Evolutionary conservation across 2,329 filamentous ascomycete genomes (phyloP).

Genomic region (Colletotrichum melonis): DNA sequence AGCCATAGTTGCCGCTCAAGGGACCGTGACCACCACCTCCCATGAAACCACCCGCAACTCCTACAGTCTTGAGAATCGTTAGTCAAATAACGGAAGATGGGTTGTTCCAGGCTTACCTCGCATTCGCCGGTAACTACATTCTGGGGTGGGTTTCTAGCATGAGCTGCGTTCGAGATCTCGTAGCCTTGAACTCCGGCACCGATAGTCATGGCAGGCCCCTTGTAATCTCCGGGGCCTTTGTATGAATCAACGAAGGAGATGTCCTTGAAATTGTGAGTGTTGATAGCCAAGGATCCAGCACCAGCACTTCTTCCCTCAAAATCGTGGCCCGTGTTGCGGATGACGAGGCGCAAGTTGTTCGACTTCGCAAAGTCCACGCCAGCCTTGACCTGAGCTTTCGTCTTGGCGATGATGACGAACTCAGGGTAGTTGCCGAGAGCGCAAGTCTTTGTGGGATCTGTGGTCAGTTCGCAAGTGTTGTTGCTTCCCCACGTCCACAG

Average conservation of each 20-base stretch:
- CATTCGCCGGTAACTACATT: slow-evolving; percentile 66
- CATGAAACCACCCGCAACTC: slow-evolving; percentile 69
- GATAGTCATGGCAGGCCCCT: slow-evolving; percentile 62
- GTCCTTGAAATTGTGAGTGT: slow-evolving; percentile 66
- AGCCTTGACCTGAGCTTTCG: slow-evolving; percentile 41
- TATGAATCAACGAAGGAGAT: slow-evolving; percentile 54
- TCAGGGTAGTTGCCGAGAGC: slow-evolving; percentile 53
- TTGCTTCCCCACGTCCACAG: slow-evolving; percentile 57
- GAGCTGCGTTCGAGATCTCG: slow-evolving; percentile 56
- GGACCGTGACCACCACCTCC: slow-evolving; percentile 69
- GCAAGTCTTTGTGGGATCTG: slow-evolving; percentile 46
- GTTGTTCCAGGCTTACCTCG: slow-evolving; percentile 38
- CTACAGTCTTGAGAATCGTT: slow-evolving; percentile 56
- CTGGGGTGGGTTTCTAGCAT: slow-evolving; percentile 50
- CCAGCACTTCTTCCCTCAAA: slow-evolving; percentile 71
- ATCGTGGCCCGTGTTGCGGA: slow-evolving; percentile 69
- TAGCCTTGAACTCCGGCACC: slow-evolving; percentile 63
- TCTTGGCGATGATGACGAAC: slow-evolving; percentile 43
- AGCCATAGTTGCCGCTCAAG: slow-evolving; percentile 56
- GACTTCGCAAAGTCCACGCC: slow-evolving; percentile 44
- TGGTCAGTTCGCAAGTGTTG: slow-evolving; percentile 51
- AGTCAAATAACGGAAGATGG: neutral
- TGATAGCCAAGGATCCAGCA: slow-evolving; percentile 66
- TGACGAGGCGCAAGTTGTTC: slow-evolving; percentile 62
- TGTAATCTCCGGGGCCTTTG: slow-evolving; percentile 51